A percentile compares a stretch with the other conserved stretches of the same genome.
phyloP scores from a whole-genome alignment of 1,139 yeast species.

The Kluyveromyces sp. region DNA sequence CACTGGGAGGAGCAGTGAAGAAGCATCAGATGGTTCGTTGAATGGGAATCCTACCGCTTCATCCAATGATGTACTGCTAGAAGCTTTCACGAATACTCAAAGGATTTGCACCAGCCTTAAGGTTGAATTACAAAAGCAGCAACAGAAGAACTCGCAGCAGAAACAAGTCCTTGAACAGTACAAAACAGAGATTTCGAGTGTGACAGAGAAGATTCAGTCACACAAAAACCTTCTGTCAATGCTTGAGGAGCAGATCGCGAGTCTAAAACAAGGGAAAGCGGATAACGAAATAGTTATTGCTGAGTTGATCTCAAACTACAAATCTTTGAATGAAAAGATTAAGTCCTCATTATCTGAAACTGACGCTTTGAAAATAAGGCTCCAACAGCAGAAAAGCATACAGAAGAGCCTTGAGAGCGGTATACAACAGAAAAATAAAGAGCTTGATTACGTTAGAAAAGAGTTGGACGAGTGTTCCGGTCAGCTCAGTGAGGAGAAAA shows the following conservation, averaged over 20 bases:
- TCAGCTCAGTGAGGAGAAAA: conserved; percentile 29
- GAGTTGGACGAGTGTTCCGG: conserved; percentile 30
- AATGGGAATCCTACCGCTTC: conserved; percentile 13
- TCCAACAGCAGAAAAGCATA: conserved; percentile 14
- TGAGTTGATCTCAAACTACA: conserved; percentile 18
- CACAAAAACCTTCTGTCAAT: conserved; percentile 16
- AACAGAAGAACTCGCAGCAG: conserved; percentile 22
- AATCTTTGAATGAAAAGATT: conserved; percentile 15
- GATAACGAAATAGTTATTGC: conserved; percentile 15
- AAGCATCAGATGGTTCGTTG: too few relatives aligned
- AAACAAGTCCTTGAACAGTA: conserved; percentile 16
- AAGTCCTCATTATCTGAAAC: conserved; percentile 17
- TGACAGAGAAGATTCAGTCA: conserved; percentile 16
- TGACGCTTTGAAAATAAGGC: conserved; percentile 11
- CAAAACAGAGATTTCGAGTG: conserved; percentile 16
- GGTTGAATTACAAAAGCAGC: conserved; percentile 22
- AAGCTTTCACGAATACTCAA: conserved; percentile 32
- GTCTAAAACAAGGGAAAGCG: conserved; percentile 18
- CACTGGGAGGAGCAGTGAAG: background rate
- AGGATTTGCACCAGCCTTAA: conserved; percentile 28
- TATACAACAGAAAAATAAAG: conserved; percentile 21
- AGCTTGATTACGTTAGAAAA: conserved; percentile 26
- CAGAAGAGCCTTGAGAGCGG: conserved; percentile 20
- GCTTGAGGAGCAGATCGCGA: conserved; percentile 18
- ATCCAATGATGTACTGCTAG: conserved; percentile 30